These are phyloP conservation scores for Triticum urartu DNA, from an alignment of 176 grass and related monocot genomes.

Conservation along the genomic window DNA sequence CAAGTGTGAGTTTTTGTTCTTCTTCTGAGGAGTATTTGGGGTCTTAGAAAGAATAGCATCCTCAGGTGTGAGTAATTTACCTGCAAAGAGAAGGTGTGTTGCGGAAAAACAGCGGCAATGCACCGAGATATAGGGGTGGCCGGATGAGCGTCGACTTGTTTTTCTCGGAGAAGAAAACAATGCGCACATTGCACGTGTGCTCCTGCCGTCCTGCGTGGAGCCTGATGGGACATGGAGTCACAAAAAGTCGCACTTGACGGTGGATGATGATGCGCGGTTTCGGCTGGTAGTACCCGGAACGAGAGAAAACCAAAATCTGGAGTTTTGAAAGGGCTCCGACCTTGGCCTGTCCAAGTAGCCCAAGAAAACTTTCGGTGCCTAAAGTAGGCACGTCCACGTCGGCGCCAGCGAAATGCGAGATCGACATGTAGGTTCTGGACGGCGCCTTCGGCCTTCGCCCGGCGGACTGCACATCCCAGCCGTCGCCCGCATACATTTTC, in stretches of 20 bases:
- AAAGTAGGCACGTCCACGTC: slow-evolving; percentile 30
- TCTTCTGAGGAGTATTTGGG: too few species aligned
- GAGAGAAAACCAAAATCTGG: not conserved
- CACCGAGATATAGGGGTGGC: not conserved
- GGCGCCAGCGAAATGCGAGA: slow-evolving; percentile 12
- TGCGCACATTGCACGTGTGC: slow-evolving; percentile 18
- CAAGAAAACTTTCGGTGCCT: slow-evolving; percentile 31
- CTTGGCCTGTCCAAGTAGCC: not conserved
- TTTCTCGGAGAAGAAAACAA: not conserved
- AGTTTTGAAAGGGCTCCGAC: slow-evolving; percentile 1
- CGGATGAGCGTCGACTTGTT: not conserved
- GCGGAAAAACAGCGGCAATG: not conserved
- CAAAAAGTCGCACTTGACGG: not conserved
- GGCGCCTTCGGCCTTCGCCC: slow-evolving; percentile 7
- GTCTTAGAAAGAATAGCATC: too few species aligned
- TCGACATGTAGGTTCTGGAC: not conserved
- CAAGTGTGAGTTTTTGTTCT: too few species aligned
- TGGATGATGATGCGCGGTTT: not conserved
- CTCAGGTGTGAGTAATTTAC: not conserved
- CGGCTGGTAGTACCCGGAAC: not conserved
- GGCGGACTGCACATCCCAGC: not conserved
- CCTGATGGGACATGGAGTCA: slow-evolving; percentile 4
- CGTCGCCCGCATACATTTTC: not conserved
- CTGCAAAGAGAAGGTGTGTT: not conserved
- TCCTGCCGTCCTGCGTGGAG: not conserved